phyloP scores from a whole-genome alignment of 139 green algal species.

The Ettlia oleoabundans region DNA sequence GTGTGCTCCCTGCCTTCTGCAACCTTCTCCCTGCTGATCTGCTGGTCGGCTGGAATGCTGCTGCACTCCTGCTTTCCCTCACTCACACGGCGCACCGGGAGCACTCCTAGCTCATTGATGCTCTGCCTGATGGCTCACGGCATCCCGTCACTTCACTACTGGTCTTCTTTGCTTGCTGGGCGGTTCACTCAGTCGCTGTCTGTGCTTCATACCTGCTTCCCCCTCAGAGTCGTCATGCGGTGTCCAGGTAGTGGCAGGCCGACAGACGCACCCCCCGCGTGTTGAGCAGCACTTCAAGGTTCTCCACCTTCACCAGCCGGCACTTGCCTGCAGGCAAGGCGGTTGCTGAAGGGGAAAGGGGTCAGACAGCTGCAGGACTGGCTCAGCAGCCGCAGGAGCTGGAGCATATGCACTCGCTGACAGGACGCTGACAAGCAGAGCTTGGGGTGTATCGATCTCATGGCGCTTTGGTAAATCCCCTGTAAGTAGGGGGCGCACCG shows the following conservation, averaged over 20 bases:
- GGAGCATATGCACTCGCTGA: no score
- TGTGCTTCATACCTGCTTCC: neutral
- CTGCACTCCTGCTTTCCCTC: no score
- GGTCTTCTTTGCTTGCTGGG: no score
- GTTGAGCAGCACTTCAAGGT: neutral
- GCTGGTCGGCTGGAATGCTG: neutral
- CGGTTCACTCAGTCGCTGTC: no score
- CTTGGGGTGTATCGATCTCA: neutral
- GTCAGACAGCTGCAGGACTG: no score
- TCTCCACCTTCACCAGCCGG: slow-evolving; percentile 9
- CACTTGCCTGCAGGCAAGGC: slow-evolving; percentile 38
- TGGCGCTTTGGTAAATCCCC: no score
- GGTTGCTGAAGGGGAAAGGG: no score
- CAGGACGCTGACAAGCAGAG: no score
- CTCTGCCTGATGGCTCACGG: no score
- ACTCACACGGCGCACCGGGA: no score
- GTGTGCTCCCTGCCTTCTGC: neutral
- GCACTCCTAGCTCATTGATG: neutral
- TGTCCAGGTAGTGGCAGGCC: slow-evolving; percentile 36
- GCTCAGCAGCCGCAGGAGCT: no score
- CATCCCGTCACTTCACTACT: no score
- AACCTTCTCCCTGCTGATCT: neutral
- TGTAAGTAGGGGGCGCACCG: neutral
- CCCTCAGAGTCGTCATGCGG: neutral
- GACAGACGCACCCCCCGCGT: slow-evolving; percentile 7